phyloP scores from a whole-genome alignment of 2,329 filamentous ascomycete genomes.

The Penicillium janthinellum region DNA sequence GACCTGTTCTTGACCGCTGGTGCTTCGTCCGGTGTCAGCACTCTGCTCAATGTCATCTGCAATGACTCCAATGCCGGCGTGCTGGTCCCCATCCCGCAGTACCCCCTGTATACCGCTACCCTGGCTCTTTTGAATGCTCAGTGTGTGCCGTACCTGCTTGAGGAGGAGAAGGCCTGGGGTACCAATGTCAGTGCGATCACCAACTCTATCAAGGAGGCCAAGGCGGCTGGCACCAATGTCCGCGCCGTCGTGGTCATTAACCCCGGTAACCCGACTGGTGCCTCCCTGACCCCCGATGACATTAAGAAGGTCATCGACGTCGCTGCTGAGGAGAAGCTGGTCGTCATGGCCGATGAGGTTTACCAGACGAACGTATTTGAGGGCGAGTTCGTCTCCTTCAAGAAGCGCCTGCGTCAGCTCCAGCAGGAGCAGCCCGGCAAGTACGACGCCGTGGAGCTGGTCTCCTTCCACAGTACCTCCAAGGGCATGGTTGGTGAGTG shows the following conservation, averaged over 20 bases:
- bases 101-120: conserved; percentile 95
- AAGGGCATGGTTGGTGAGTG: conserved; percentile 99
- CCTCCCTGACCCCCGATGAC: conserved; percentile 75
- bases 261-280: conserved; percentile 95
- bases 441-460: conserved; percentile 85
- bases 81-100: conserved; percentile 94
- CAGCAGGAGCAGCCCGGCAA: conserved; percentile 72
- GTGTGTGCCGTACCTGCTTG: conserved; percentile 90
- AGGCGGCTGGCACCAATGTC: conserved; percentile 76
- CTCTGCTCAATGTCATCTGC: conserved; percentile 86
- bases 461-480: conserved; percentile 87
- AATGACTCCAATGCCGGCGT: conserved; percentile 75
- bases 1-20: conserved; percentile 90
- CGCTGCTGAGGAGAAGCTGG: conserved; percentile 79
- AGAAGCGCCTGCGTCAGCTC: conserved; percentile 77
- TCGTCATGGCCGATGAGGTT: conserved; percentile 93
- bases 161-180: conserved; percentile 84
- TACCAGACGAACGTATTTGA: conserved; percentile 99
- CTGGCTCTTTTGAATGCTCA: conserved; percentile 81
- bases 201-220: conserved; percentile 71
- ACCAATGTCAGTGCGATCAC: conserved; percentile 82
- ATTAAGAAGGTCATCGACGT: conserved; percentile 85
- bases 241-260: conserved; percentile 97
- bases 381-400: conserved; percentile 95
- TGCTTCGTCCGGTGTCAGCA: conserved; percentile 93